These are phyloP conservation scores for Schwanniomyces sp. DNA, from an alignment of 805 yeast genomes.

Conservation along the genomic window DNA sequence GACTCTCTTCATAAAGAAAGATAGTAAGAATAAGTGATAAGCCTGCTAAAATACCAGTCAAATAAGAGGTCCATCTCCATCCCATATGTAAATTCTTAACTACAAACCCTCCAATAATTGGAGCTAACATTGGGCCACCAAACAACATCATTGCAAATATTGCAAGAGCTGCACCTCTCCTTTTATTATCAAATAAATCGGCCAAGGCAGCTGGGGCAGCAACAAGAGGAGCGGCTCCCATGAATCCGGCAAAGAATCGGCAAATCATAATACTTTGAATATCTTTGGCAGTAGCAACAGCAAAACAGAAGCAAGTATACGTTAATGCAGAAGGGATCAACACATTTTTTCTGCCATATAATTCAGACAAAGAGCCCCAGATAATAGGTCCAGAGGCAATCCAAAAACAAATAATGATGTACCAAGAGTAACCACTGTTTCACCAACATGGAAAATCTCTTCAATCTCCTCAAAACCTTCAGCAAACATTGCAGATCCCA, in stretches of 20 bases:
- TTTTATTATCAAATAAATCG: constrained; percentile 65
- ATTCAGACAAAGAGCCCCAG: constrained; percentile 54
- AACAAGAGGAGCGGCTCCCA: constrained; percentile 84
- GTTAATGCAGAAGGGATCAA: constrained; percentile 42
- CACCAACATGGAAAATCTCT: constrained; percentile 54
- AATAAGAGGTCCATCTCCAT: constrained; percentile 63
- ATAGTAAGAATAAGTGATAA: constrained; percentile 31
- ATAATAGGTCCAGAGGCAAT: constrained; percentile 87
- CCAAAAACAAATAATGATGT: constrained; percentile 85
- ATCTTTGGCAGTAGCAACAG: constrained; percentile 75
- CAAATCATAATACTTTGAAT: constrained; percentile 74
- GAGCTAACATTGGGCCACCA: constrained; percentile 79
- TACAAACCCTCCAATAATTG: constrained; percentile 53
- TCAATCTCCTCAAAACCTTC: constrained; percentile 53
- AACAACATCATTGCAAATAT: constrained; percentile 73
- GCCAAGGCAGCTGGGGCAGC: constrained; percentile 86
- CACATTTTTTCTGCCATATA: constrained; percentile 40
- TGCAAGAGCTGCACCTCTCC: constrained; percentile 76
- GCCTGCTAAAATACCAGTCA: constrained; percentile 42
- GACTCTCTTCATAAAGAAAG: constrained; percentile 36
- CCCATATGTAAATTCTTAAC: constrained; percentile 38
- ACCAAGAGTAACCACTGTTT: constrained; percentile 70
- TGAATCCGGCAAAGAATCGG: constrained; percentile 76
- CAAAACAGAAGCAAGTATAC: constrained; percentile 48
- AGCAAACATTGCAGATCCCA: constrained; percentile 85